Percentiles rank a stretch among this genome's conserved stretches.
phyloP scores from a whole-genome alignment of 768 basidiomycete species.

The Fistulinella prunicolor region DNA sequence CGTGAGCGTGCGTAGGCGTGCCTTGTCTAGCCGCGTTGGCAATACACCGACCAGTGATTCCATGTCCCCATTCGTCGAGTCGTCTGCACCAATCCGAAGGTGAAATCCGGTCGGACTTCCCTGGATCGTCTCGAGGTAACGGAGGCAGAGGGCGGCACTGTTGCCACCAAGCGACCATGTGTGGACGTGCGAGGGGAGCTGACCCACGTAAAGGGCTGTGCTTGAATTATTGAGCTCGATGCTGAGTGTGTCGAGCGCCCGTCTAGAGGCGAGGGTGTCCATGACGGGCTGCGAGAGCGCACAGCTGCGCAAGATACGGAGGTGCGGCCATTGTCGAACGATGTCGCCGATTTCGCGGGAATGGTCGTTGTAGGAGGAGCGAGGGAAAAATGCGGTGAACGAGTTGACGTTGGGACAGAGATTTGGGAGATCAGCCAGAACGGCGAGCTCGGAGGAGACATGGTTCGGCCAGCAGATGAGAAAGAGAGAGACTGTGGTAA shows the following conservation, averaged over 20 bases:
- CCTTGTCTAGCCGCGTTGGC: slow-evolving; percentile 12
- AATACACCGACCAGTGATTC: slow-evolving; percentile 10
- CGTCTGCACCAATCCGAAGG: slow-evolving; percentile 25
- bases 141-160: slow-evolving; percentile 19
- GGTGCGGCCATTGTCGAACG: slow-evolving; percentile 18
- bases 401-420: slow-evolving; percentile 27
- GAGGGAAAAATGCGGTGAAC: slow-evolving; percentile 26
- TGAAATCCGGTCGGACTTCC: slow-evolving; percentile 17
- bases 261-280: slow-evolving; percentile 14
- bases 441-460: slow-evolving; percentile 16
- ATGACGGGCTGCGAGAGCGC: slow-evolving; percentile 21
- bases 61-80: slow-evolving; percentile 20
- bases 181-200: slow-evolving; percentile 15
- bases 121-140: slow-evolving; percentile 20
- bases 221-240: slow-evolving; percentile 29
- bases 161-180: slow-evolving; percentile 25
- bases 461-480: slow-evolving; percentile 27
- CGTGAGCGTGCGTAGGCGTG: slow-evolving; percentile 7
- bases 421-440: slow-evolving; percentile 19
- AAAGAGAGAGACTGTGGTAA: slow-evolving; percentile 19
- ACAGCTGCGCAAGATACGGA: slow-evolving; percentile 17
- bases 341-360: slow-evolving; percentile 25
- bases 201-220: slow-evolving; percentile 18
- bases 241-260: slow-evolving; percentile 17
- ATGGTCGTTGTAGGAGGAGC: slow-evolving; percentile 27